Base-by-base conservation (phyloP, 2,329 filamentous ascomycete species). In the Fusarium dlaminii region DNA sequence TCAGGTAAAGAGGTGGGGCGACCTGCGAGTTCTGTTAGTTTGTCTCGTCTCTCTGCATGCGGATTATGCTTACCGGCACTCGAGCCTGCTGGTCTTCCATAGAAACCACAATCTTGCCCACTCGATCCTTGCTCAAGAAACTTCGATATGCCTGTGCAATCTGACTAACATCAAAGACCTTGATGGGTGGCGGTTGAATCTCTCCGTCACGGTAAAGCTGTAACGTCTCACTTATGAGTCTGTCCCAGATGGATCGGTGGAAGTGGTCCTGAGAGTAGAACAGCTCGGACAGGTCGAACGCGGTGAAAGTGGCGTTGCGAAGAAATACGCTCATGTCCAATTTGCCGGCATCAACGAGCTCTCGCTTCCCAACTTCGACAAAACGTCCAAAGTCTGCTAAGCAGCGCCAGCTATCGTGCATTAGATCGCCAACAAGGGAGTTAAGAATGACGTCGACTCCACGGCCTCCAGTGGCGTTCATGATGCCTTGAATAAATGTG, bases 401-500 rank as follows among this genome's bases (percentile, higher is more conserved):
- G 6, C 48, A 52, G 4, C n/a, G 48, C 48, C 48, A 52, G 9
- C 48, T 52, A 4, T 52, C 48, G 4, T 52, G 48, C 48, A 52
- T 36, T 0, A 52, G 17, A n/a, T 52, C 30, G n/a, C 48, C 30
- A 0, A 36, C n/a, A 0, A 52, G 32, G 6, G 48, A 52, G n/a
- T 52, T 52, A n/a, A 52, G 48, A 0, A 52, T 8, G 9, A 52
- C 30, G 3, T 52, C 30, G 17, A 52, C 48, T 34, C 48, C 48
- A 1, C 30, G 48, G 3, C 30, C n/a, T 0, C 2, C 9, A 0
- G 48, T 36, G 5, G n/a, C 30, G 3, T 20, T 20, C 22, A 36
- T 52, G 12, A 52, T 11, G 3, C 30, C 48, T 11, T 52, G 17
- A 4, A 52, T 30, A 34, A 52, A 52, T 1, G n/a, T 52, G 0